A percentile compares a stretch with the other conserved stretches of the same genome.
These are phyloP conservation scores for Tetradesmus lagerheimii DNA, from an alignment of 139 green algal species.

Conservation along the genomic window DNA sequence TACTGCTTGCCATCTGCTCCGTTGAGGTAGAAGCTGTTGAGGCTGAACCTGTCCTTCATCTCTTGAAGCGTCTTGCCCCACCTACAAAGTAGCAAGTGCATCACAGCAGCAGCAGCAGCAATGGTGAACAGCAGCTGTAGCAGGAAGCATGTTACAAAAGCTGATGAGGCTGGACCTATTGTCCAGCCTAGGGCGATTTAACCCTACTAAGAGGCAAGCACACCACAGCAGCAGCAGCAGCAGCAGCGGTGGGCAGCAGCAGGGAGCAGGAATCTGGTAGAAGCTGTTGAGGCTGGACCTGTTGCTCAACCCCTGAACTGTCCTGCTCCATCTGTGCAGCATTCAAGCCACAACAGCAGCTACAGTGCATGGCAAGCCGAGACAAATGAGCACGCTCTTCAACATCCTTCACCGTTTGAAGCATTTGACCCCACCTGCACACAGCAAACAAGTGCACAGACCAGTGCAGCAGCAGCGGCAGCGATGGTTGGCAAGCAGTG, in stretches of 20 bases:
- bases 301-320: slow-evolving; percentile 31
- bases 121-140: not conserved
- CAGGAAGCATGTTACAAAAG: too few species aligned
- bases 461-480: not conserved
- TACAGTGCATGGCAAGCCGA: not conserved
- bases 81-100: slow-evolving; percentile 8
- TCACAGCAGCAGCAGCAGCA: not conserved
- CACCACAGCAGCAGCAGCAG: not conserved
- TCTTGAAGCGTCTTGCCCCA: slow-evolving; percentile 35
- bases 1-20: slow-evolving; percentile 28
- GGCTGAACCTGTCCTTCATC: slow-evolving; percentile 45
- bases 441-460: too few species aligned
- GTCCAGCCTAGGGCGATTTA: too few species aligned
- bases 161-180: too few species aligned
- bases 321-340: slow-evolving; percentile 39
- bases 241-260: too few species aligned
- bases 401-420: too few species aligned
- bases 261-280: too few species aligned
- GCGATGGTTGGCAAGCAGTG: slow-evolving; percentile 32
- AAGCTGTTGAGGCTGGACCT: slow-evolving; percentile 47
- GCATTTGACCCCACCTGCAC: too few species aligned
- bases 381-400: too few species aligned
- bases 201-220: too few species aligned
- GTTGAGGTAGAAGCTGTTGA: slow-evolving; percentile 46
- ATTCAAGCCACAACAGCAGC: not conserved